A percentile compares a stretch with the other conserved stretches of the same genome.
These are phyloP conservation scores for Podospora sp. DNA, from an alignment of 495 filamentous ascomycete genomes.

Conservation along the genomic window DNA sequence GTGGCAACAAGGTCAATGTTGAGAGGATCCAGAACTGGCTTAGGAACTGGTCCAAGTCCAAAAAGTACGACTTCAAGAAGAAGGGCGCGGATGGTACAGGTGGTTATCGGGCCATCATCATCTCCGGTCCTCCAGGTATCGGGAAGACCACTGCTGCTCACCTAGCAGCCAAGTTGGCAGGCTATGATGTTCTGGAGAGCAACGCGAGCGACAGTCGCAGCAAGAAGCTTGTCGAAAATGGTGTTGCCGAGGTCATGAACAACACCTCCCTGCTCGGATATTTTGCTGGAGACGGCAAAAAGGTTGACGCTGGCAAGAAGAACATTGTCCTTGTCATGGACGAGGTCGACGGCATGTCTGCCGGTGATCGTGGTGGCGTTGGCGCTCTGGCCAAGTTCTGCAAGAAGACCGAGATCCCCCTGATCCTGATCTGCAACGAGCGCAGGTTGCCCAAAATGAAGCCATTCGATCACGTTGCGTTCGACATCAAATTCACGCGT, in stretches of 20 bases:
- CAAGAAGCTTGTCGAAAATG: conserved; percentile 92
- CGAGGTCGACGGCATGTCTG: conserved; percentile 98
- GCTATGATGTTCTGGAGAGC: conserved; percentile 90
- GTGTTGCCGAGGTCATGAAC: conserved; percentile 83
- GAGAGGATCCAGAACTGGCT: conserved; percentile 91
- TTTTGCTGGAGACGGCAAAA: conserved; percentile 82
- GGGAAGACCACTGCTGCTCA: conserved; percentile 98
- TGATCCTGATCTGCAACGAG: conserved; percentile 98
- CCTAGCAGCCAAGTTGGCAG: conserved; percentile 87
- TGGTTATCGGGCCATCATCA: conserved; percentile 78
- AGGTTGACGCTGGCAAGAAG: conserved; percentile 78
- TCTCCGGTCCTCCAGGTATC: conserved; percentile 93
- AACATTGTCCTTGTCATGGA: conserved; percentile 98
- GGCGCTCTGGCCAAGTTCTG: conserved; percentile 91
- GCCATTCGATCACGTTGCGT: conserved; percentile 84
- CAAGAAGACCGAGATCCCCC: conserved; percentile 90
- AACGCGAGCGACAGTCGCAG: conserved; percentile 97
- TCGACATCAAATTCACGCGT: conserved; percentile 82
- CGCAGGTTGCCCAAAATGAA: conserved; percentile 94
- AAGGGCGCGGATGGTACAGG: conserved; percentile 82
- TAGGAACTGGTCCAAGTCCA: conserved; percentile 72
- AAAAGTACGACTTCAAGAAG: conserved; percentile 74
- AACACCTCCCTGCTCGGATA: conserved; percentile 91
- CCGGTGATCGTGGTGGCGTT: conserved; percentile 93
- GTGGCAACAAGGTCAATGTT: conserved; percentile 89